Base-by-base conservation (phyloP, 495 filamentous ascomycete species). In the Hyphodiscus hymeniophilus region DNA sequence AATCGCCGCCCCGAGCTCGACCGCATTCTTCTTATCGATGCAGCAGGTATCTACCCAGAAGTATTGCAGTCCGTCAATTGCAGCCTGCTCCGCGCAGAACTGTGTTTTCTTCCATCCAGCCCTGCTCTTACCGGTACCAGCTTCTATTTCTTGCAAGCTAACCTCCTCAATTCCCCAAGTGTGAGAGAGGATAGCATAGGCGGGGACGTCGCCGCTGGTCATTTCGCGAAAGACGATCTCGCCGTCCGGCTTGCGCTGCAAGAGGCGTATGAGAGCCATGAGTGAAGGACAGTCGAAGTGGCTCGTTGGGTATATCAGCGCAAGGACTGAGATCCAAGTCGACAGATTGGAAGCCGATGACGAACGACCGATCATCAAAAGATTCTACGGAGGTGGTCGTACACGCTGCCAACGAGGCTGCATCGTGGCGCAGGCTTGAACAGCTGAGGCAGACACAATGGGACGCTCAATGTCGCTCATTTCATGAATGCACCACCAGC, bases 161-260 rank as follows among this genome's bases (percentile, higher is more conserved):
- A 42, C 39, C 12, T 42, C 39, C 15, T 42, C 39, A 2, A 11
- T 20, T 8, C 23, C 39, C 39, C 39, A 42, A 22, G 39, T 42
- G 16, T 42, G 39, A 43, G 56, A 58, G 23, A 61, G 59, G 44
- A 61, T 59, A 30, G 56, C 52, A 31, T 61, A 61, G 17, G 43
- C 42, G 33, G 56, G 56, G 23, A 55, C 48, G 20, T 55, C 32
- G 34, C 49, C 48, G 51, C 39, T 53, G 16, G 52, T 46, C 36
- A 47, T 32, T 46, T 55, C 52, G 42, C 47, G 52, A 55, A 55
- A 55, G 47, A 55, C 52, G 47, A 55, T 55, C 47, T 55, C 46
- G 52, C 52, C 52, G 34, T 55, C 47, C 17, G 45, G 52, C 46
- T 55, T 55, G 46, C 35, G 34, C 31, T 50, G 41, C 35, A 55